Conservation (phyloP, 2,329 filamentous ascomycete genomes). For the Ceratocystis destructans region DNA sequence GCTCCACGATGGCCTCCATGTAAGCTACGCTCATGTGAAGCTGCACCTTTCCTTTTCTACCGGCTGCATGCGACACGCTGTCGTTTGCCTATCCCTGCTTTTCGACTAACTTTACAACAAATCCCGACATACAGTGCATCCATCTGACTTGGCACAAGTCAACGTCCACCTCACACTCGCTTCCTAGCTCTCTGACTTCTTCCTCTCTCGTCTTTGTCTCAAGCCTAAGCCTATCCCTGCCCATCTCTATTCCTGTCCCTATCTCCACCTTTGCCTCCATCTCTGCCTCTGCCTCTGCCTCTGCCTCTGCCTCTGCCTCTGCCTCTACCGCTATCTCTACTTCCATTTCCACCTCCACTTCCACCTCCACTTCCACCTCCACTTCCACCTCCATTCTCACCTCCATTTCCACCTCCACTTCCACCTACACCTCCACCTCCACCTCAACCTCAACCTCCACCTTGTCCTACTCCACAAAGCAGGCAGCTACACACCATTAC, state of each 20-base stretch:
- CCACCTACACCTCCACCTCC: neutral
- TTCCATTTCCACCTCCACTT: neutral
- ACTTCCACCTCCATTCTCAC: neutral
- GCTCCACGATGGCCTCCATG: neutral
- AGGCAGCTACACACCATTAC: too few relatives aligned
- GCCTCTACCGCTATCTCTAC: neutral
- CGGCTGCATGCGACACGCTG: neutral
- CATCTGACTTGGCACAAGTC: neutral
- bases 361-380: neutral
- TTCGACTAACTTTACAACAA: neutral
- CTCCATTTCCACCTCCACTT: neutral
- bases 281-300: neutral
- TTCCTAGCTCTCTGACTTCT: conserved; percentile 6
- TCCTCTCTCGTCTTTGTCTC: conserved; percentile 3
- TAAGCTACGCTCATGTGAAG: neutral
- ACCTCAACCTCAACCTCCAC: neutral
- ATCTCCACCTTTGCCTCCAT: neutral
- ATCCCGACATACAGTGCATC: neutral
- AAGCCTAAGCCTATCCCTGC: neutral
- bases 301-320: neutral
- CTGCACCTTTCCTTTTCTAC: too few relatives aligned
- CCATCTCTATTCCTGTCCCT: neutral
- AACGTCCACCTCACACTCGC: conserved; percentile 12
- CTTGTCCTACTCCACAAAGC: too few relatives aligned
- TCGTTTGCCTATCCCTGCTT: too few relatives aligned